Evolutionary conservation across 768 basidiomycete genomes (phyloP).

Genomic region (Dentipellis sp.): DNA sequence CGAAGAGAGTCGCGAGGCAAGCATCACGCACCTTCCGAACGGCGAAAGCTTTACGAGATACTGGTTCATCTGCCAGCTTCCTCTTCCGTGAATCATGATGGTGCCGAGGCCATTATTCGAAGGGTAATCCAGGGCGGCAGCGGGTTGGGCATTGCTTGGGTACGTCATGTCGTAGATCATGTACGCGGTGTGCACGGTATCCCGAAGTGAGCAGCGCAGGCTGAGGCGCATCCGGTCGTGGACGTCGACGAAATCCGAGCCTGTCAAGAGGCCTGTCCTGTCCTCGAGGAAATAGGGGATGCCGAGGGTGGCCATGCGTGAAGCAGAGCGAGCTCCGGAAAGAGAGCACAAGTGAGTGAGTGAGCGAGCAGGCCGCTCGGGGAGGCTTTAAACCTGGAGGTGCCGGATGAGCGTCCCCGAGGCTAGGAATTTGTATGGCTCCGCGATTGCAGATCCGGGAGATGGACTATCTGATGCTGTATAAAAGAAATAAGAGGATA

Average conservation of each 20-base stretch:
- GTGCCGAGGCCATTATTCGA: conserved; percentile 40
- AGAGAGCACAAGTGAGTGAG: no score
- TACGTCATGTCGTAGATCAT: conserved; percentile 39
- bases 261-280: conserved; percentile 41
- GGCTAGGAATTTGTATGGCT: neutral
- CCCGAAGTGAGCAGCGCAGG: conserved; percentile 38
- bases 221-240: conserved; percentile 47
- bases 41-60: conserved; percentile 37
- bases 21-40: conserved; percentile 31
- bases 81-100: conserved; percentile 30
- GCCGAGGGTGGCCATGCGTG: conserved; percentile 35
- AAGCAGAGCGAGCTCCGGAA: neutral
- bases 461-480: neutral
- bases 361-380: neutral
- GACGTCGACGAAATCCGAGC: conserved; percentile 54
- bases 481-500: neutral
- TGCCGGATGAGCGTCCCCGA: neutral
- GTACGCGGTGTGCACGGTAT: conserved; percentile 35
- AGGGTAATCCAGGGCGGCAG: conserved; percentile 44
- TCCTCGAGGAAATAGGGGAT: conserved; percentile 61
- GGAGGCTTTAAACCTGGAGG: neutral
- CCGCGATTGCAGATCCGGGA: neutral
- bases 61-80: conserved; percentile 36
- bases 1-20: neutral
- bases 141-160: conserved; percentile 26